phyloP scores from a whole-genome alignment of 768 basidiomycete species.

The Mycena leptocephala region DNA sequence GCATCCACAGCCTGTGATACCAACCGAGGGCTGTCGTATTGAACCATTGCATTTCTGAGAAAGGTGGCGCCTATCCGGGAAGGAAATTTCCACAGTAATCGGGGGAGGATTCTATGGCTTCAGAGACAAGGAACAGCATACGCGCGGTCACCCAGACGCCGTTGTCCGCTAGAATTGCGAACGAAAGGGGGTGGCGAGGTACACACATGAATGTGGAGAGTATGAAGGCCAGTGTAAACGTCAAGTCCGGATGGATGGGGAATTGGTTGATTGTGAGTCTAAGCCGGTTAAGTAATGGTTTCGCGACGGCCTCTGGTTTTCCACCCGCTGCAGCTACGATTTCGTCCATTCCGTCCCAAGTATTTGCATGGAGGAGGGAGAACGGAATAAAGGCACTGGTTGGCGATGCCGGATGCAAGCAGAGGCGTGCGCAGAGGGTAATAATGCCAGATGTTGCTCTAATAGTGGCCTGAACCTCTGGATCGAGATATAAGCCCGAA shows the following conservation, averaged over 20 bases:
- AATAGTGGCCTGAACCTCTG: neutral
- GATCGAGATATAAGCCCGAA: neutral
- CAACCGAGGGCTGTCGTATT: neutral
- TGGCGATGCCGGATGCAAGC: constrained; percentile 5
- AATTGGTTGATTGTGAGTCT: neutral
- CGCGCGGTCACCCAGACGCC: constrained; percentile 26
- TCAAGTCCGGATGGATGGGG: neutral
- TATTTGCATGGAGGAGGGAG: neutral
- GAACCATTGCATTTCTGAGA: neutral
- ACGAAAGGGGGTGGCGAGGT: constrained; percentile 15
- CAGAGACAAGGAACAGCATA: constrained; percentile 7
- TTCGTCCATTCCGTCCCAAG: constrained; percentile 11
- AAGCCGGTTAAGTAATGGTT: constrained; percentile 4
- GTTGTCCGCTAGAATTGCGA: constrained; percentile 28
- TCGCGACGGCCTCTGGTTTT: neutral
- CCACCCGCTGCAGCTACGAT: constrained; percentile 1
- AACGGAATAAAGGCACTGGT: neutral
- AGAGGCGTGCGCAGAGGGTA: neutral
- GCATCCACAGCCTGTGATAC: constrained; percentile 23
- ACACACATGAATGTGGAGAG: neutral
- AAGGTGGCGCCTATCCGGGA: neutral
- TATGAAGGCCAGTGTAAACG: neutral
- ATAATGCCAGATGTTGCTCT: constrained; percentile 8
- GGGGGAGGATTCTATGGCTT: neutral
- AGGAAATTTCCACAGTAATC: neutral